phyloP scores from a whole-genome alignment of 345 rosid species.

The Aquilaria malaccensis region DNA sequence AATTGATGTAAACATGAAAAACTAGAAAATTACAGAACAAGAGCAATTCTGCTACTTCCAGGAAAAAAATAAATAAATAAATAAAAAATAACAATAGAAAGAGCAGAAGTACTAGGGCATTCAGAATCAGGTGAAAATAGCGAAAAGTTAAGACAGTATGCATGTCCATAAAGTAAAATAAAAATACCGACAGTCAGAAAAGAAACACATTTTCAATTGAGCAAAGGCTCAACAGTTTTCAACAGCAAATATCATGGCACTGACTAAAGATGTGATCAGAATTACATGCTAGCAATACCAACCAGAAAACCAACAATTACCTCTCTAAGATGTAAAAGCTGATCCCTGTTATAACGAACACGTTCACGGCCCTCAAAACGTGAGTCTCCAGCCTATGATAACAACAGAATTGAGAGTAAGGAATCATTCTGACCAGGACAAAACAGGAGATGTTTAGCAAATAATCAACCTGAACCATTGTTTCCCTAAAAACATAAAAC shows the following conservation, averaged over 20 bases:
- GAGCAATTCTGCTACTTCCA: no score
- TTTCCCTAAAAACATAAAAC: background rate
- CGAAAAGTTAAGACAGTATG: no score
- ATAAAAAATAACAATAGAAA: background rate
- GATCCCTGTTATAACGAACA: slow-evolving; percentile 60
- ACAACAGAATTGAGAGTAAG: slow-evolving; percentile 6
- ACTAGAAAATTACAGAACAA: no score
- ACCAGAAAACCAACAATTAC: slow-evolving; percentile 18
- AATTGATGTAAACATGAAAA: no score
- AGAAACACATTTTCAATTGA: background rate
- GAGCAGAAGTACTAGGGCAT: background rate
- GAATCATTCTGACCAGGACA: no score
- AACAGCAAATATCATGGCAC: no score
- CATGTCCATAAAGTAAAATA: background rate
- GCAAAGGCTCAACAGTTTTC: no score
- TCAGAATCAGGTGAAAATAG: no score
- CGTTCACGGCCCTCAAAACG: slow-evolving; percentile 59
- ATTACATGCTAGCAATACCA: slow-evolving; percentile 4
- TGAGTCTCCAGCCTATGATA: slow-evolving; percentile 54
- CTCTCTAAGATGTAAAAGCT: slow-evolving; percentile 66
- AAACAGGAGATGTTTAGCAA: slow-evolving; percentile 3
- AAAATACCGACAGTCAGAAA: no score
- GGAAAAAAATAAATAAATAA: no score
- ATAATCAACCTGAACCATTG: background rate
- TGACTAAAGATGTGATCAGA: no score